phyloP scores from a whole-genome alignment of 768 basidiomycete species.

The Crassisporium funariophilum region DNA sequence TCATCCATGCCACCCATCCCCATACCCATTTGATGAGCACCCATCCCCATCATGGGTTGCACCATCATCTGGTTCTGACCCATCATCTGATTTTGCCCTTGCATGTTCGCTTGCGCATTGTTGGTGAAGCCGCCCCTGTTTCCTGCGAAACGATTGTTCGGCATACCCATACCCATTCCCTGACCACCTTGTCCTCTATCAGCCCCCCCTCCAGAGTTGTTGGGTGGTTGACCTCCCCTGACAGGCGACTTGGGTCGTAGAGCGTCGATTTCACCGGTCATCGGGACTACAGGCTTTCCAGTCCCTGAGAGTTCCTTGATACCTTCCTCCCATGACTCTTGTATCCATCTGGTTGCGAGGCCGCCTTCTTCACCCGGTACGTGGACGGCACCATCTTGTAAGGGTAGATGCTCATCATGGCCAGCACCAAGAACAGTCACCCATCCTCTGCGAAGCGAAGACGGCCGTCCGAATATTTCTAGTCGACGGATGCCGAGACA shows the following conservation, averaged over 20 bases:
- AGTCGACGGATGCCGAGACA: constrained; percentile 91
- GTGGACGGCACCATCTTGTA: constrained; percentile 33
- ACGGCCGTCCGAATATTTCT: constrained; percentile 81
- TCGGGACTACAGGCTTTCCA: constrained; percentile 28
- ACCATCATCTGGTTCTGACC: constrained; percentile 32
- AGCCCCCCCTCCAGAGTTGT: not conserved
- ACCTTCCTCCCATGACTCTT: constrained; percentile 66
- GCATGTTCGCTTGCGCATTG: constrained; percentile 5
- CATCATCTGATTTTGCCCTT: constrained; percentile 17
- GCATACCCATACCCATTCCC: constrained; percentile 6
- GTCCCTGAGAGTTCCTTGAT: constrained; percentile 52
- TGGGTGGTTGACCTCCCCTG: constrained; percentile 9
- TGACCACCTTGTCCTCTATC: not conserved
- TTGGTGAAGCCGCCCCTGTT: too few species aligned
- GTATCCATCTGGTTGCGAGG: constrained; percentile 55
- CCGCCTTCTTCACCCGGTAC: constrained; percentile 45
- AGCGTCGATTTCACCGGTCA: constrained; percentile 27
- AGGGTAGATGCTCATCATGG: constrained; percentile 54
- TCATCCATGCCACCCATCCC: constrained; percentile 36
- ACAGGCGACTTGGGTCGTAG: constrained; percentile 29
- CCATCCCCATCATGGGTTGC: constrained; percentile 37
- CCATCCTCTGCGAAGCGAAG: constrained; percentile 86
- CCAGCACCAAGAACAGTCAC: constrained; percentile 77
- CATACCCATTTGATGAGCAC: constrained; percentile 30
- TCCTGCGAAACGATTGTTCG: not conserved